phyloP scores from a whole-genome alignment of 768 basidiomycete genomes.

The Collybia sordida region DNA sequence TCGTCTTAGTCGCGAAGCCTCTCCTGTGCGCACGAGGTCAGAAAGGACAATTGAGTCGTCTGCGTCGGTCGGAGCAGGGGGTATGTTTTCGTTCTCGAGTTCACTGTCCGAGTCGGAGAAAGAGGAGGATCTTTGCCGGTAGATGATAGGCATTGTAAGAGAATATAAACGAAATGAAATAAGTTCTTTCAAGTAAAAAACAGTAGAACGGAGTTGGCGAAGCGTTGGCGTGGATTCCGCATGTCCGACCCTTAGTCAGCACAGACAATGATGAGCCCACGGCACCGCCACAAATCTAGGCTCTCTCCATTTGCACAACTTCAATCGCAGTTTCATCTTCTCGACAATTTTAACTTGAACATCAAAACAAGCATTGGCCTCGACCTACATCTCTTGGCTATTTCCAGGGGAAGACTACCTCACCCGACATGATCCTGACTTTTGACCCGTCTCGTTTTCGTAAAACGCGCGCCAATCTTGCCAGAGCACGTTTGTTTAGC shows the following conservation, averaged over 20 bases:
- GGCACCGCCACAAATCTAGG: too few species aligned
- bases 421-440: too few species aligned
- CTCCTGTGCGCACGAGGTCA: conserved; percentile 71
- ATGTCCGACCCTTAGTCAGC: conserved; percentile 1
- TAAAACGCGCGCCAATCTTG: too few species aligned
- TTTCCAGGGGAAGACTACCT: too few species aligned
- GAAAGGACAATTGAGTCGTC: conserved; percentile 74
- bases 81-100: not conserved
- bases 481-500: too few species aligned
- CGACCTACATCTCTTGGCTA: too few species aligned
- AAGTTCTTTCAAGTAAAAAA: not conserved
- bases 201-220: conserved; percentile 1
- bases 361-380: too few species aligned
- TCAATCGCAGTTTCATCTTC: too few species aligned
- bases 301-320: too few species aligned
- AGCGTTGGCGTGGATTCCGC: not conserved
- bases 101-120: conserved; percentile 7
- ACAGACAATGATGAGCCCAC: too few species aligned
- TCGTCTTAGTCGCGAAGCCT: conserved; percentile 71
- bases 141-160: conserved; percentile 10
- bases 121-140: conserved; percentile 1
- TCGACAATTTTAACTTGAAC: too few species aligned
- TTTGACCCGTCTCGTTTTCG: too few species aligned
- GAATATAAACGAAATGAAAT: not conserved
- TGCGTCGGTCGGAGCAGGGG: conserved; percentile 32